phyloP scores from a whole-genome alignment of 495 filamentous ascomycete species.

The Bathelium albidoporum region DNA sequence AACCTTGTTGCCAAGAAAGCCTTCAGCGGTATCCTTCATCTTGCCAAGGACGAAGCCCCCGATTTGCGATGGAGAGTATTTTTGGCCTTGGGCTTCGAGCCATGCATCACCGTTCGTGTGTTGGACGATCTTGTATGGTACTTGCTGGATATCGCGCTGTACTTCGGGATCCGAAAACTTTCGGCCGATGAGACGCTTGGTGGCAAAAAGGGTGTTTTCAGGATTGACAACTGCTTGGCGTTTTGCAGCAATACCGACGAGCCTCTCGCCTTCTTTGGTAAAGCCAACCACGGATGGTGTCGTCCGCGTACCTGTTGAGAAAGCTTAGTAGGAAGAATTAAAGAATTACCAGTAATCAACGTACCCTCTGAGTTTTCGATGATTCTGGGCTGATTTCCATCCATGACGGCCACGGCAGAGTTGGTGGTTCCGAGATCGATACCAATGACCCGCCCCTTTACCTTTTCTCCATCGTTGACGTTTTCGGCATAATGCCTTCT shows the following conservation, averaged over 20 bases:
- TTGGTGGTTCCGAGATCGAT: conserved; percentile 99
- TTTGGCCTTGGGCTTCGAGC: conserved; percentile 91
- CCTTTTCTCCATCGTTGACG: conserved; percentile 52
- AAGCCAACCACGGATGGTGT: conserved; percentile 97
- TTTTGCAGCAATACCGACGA: conserved; percentile 97
- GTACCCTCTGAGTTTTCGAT: conserved; percentile 95
- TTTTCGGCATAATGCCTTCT: conserved; percentile 67
- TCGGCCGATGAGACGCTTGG: conserved; percentile 97
- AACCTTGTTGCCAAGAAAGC: conserved; percentile 90
- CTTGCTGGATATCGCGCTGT: conserved; percentile 95
- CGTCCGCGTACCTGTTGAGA: conserved; percentile 67
- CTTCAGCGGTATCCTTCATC: conserved; percentile 98
- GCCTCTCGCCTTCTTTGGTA: conserved; percentile 89
- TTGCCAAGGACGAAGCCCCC: conserved; percentile 95
- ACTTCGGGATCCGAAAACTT: conserved; percentile 96
- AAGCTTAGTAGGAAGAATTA: conserved; percentile 9
- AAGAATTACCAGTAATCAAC: conserved; percentile 24
- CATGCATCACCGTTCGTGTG: conserved; percentile 97
- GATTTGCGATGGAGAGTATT: conserved; percentile 96
- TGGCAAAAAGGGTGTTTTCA: conserved; percentile 98
- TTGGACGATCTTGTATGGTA: conserved; percentile 98
- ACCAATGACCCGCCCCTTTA: conserved; percentile 93
- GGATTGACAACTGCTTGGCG: conserved; percentile 99
- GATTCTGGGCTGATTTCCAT: conserved; percentile 88
- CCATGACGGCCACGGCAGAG: conserved; percentile 95